Evolutionary conservation across 1,284 basidiomycete species (phyloP).

Genomic region (Ganoderma boninense): DNA sequence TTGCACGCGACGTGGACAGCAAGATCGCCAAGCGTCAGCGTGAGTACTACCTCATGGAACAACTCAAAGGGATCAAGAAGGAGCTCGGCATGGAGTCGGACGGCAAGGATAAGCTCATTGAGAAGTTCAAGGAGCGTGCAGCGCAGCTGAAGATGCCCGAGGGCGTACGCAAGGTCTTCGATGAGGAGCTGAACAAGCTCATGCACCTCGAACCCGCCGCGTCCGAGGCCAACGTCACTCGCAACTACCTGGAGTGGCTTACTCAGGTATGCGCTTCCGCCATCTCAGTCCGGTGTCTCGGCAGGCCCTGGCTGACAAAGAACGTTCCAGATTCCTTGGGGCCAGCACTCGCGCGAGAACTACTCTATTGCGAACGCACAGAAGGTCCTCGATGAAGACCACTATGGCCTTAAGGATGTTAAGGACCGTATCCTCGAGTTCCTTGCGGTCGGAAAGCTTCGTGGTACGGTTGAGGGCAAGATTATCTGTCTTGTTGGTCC

Average conservation of each 20-base stretch:
- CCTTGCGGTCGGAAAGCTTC: conserved; percentile 95
- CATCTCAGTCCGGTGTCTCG: not conserved
- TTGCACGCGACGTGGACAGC: conserved; percentile 93
- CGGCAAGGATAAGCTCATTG: conserved; percentile 97
- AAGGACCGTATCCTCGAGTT: conserved; percentile 99
- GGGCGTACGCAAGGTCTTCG: conserved; percentile 92
- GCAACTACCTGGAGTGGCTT: conserved; percentile 96
- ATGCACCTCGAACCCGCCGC: conserved; percentile 92
- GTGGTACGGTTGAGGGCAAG: conserved; percentile 97
- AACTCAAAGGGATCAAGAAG: conserved; percentile 99
- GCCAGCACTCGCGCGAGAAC: conserved; percentile 94
- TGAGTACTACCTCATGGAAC: conserved; percentile 99
- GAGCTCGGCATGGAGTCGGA: conserved; percentile 98
- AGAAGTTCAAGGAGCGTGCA: conserved; percentile 95
- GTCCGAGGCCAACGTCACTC: conserved; percentile 95
- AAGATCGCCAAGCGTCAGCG: conserved; percentile 98
- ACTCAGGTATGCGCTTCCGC: conserved; percentile 69
- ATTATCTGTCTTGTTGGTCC: conserved; percentile 97
- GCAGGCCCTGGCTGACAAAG: not conserved
- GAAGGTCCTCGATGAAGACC: conserved; percentile 92
- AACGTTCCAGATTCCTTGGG: conserved; percentile 86
- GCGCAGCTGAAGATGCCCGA: conserved; percentile 93
- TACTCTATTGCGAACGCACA: conserved; percentile 90
- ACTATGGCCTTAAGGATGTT: conserved; percentile 95
- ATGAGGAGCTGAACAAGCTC: conserved; percentile 95